Base-by-base conservation (phyloP, 495 filamentous ascomycete genomes). In the Daldinia concentrica region DNA sequence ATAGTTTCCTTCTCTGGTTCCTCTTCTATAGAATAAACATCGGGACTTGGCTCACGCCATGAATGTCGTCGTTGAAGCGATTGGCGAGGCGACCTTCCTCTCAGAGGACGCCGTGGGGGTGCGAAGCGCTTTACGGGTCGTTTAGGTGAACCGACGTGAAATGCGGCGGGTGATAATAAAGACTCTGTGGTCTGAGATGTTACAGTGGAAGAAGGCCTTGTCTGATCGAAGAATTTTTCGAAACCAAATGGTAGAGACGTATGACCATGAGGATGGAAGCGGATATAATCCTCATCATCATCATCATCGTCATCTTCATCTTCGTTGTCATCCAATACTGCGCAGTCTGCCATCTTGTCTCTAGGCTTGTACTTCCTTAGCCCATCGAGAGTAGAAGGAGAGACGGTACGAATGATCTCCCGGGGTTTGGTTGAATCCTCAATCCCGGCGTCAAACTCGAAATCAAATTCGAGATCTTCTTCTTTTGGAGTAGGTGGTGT, bases 21-120 rank as follows among this genome's bases (percentile, higher is more conserved):
- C 74, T 86, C 83, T 63, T 85, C 82, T 61, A 86, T 86, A 41
- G 79, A 78, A 78, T 81, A 86, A 1, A 86, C 83, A 57, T 86
- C 83, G 15, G 83, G 83, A 60, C 83, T 86, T 19, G 83, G 83
- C 66, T 84, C 82, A 59, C 83, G 80, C 83, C 83, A 85, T 26
- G 80, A 80, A 56, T 83, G 83, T 3, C 77, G 78, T 4, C 74
- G 67, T 52, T 79, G 78, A 26, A 74, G 65, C 22, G 78, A 66
- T 39, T 72, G 71, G 55, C 22, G 62, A 3, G 71, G 30, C 1
- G 74, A 50, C 37, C 79, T 74, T 30, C 72, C 75, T 34, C 71
- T 54, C 5, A 62, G 43, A 24, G 69, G 56, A 22, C 71, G 66
- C 12, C 72, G 69, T 5, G 72, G 73, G n/a, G 74, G 71, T 51